Evolutionary conservation across 306 rosid genomes (phyloP).

Genomic region (Quercus agrifolia): DNA sequence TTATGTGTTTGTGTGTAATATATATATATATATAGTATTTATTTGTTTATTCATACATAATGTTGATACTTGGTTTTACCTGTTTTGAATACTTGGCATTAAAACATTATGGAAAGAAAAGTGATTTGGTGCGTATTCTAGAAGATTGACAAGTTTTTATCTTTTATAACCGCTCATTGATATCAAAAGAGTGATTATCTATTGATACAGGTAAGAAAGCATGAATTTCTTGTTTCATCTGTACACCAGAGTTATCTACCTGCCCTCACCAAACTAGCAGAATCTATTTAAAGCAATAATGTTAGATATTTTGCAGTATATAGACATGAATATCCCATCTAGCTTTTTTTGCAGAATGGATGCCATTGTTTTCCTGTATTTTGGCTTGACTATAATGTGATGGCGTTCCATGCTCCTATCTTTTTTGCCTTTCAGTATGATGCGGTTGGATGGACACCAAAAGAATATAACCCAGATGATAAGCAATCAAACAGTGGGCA

Average conservation of each 20-base stretch:
- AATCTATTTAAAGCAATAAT: neutral
- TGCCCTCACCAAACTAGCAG: neutral
- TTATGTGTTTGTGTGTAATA: neutral
- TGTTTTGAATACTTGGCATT: neutral
- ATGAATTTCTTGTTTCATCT: neutral
- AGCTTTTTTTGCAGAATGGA: neutral
- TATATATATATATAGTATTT: neutral
- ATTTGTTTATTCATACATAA: neutral
- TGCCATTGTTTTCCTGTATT: neutral
- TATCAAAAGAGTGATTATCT: neutral
- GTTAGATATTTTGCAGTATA: neutral
- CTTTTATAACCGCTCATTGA: neutral
- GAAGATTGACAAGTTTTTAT: neutral
- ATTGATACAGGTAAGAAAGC: neutral
- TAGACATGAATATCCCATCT: neutral
- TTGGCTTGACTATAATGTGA: neutral
- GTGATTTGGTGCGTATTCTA: too few relatives aligned
- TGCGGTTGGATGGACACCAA: constrained; percentile 98
- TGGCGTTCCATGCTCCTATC: neutral
- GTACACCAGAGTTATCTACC: neutral
- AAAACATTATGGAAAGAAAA: neutral
- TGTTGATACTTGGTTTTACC: neutral
- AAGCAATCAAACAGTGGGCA: constrained; percentile 57
- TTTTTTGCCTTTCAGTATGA: constrained; percentile 58
- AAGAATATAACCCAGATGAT: constrained; percentile 88